Evolutionary conservation across 441 rosid species (phyloP).

Genomic region (Eutrema salsugineum): DNA sequence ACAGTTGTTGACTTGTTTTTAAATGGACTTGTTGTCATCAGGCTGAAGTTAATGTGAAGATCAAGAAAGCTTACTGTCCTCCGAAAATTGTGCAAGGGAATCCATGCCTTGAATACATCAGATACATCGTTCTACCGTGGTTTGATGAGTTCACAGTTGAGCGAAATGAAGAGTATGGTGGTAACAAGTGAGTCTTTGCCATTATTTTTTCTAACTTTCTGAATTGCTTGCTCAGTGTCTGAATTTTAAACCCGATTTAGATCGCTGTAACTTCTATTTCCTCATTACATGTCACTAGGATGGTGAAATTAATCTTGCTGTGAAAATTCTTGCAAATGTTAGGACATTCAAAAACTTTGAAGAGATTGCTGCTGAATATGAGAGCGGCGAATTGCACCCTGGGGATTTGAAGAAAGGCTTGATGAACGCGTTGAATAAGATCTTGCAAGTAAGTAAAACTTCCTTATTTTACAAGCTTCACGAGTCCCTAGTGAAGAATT

Average conservation of each 20-base stretch:
- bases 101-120: slow-evolving; percentile 85
- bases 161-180: slow-evolving; percentile 44
- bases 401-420: slow-evolving; percentile 67
- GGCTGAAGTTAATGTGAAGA: slow-evolving; percentile 81
- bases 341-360: slow-evolving; percentile 62
- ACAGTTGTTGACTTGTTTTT: too few relatives aligned
- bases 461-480: neutral
- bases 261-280: neutral
- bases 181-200: slow-evolving; percentile 54
- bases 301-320: neutral
- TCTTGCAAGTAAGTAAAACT: slow-evolving; percentile 55
- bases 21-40: neutral
- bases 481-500: neutral
- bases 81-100: slow-evolving; percentile 57
- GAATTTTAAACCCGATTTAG: neutral
- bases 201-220: neutral
- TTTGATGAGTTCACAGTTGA: slow-evolving; percentile 75
- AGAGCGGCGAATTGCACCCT: slow-evolving; percentile 59
- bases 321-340: neutral
- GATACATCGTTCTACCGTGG: slow-evolving; percentile 65
- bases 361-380: slow-evolving; percentile 64
- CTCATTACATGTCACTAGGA: neutral
- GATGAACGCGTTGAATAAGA: slow-evolving; percentile 57
- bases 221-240: neutral
- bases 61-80: slow-evolving; percentile 77